Evolutionary conservation across 2,329 filamentous ascomycete species (phyloP).

Genomic region (Aspergillus quadricinctus): DNA sequence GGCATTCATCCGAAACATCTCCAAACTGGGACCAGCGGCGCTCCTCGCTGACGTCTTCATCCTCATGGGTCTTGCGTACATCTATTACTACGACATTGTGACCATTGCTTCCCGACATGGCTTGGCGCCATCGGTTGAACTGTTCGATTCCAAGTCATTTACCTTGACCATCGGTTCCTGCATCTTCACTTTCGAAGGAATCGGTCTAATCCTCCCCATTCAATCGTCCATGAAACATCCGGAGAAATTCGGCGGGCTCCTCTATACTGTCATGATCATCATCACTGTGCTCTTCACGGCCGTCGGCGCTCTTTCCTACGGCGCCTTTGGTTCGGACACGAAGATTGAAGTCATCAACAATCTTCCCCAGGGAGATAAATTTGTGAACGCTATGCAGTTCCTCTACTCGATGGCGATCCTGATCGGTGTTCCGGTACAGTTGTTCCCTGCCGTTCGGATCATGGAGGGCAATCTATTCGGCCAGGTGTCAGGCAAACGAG

Average conservation of each 20-base stretch:
- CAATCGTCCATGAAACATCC: constrained; percentile 93
- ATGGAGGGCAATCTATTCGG: constrained; percentile 89
- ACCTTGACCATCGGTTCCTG: constrained; percentile 95
- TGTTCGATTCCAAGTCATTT: constrained; percentile 87
- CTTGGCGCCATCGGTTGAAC: constrained; percentile 74
- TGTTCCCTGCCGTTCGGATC: constrained; percentile 94
- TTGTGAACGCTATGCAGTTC: constrained; percentile 92
- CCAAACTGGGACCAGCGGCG: constrained; percentile 88
- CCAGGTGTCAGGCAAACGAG: constrained; percentile 83
- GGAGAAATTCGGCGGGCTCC: constrained; percentile 78
- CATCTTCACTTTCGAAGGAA: constrained; percentile 96
- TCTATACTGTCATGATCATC: constrained; percentile 85
- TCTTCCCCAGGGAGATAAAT: constrained; percentile 83
- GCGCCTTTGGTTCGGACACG: constrained; percentile 86
- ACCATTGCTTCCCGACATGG: constrained; percentile 68
- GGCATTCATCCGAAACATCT: constrained; percentile 88
- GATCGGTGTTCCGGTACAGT: constrained; percentile 85
- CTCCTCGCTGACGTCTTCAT: constrained; percentile 91
- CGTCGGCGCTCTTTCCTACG: constrained; percentile 89
- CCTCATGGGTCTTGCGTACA: constrained; percentile 79
- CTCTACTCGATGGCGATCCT: constrained; percentile 90
- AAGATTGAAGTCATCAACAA: constrained; percentile 95
- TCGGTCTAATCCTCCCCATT: constrained; percentile 92
- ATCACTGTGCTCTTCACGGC: constrained; percentile 84
- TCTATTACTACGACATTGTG: constrained; percentile 88